Base-by-base conservation (phyloP, 257 asterid genomes). In the Solanum neorickii region DNA sequence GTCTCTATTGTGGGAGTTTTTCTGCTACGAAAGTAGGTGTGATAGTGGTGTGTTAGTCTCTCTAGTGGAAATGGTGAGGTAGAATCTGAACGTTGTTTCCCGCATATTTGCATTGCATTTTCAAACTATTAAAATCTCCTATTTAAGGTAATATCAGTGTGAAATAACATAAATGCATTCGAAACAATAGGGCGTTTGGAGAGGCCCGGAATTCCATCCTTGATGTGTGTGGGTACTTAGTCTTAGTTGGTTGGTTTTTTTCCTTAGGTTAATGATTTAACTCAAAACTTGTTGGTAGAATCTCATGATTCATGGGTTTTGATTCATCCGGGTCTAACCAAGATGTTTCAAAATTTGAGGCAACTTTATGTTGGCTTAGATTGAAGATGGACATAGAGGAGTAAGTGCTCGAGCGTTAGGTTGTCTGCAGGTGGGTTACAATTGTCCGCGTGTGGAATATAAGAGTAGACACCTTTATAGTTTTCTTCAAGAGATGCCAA, bases 21-120 rank as follows among this genome's bases (percentile, higher is more conserved):
- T 52, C 23, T 16, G 0, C 23, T 52, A 52, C 3, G 10, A 6
- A 16, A 16, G 62, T 18, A 16, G 23, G 0, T 0, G 10, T 52
- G 62, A 16, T 52, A 52, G 62, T 18, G 23, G 9, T 52, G 23
- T 16, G 23, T 52, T 1, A 52, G 62, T 52, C 23, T 16, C 10
- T 16, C 6, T 52, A 52, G 1, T 18, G 10, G 62, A 18, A 6
- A 52, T 2, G 23, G 62, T 52, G 62, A 16, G 23, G 62, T 18
- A 52, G 23, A 52, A 52, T 52, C 23, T 52, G 4, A 52, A 52
- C 4, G 16, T 6, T 52, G 23, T 52, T 49, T 52, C 23, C 4
- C 10, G 1, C 18, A 52, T 16, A 2, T 52, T 52, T 52, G 9
- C 62, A 52, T 52, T 52, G 3, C 7, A 49, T 49, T 49, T 18